Percentiles rank a stretch among this genome's conserved stretches.
phyloP scores from a whole-genome alignment of 192 early-diverging fungal species.

The Ambispora gerdemannii region DNA sequence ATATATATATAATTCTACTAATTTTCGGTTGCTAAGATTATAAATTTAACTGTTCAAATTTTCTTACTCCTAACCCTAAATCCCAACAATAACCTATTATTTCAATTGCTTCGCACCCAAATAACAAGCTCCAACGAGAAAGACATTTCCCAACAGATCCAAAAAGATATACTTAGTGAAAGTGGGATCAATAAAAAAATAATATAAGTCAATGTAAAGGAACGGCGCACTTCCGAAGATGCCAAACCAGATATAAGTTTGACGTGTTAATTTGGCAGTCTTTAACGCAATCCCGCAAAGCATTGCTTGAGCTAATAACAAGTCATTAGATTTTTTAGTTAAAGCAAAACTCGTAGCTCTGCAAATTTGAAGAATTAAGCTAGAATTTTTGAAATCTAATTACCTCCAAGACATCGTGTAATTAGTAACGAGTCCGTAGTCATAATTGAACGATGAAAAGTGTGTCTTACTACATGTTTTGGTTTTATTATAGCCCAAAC shows the following conservation, averaged over 20 bases:
- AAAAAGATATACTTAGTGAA: background rate
- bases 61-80: too few species aligned
- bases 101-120: background rate
- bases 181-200: background rate
- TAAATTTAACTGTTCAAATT: too few species aligned
- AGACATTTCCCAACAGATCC: background rate
- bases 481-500: background rate
- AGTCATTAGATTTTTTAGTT: too few species aligned
- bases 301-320: background rate
- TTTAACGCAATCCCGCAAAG: background rate
- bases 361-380: too few species aligned
- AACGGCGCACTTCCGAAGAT: background rate
- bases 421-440: background rate
- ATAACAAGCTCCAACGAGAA: background rate
- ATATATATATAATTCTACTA: too few species aligned
- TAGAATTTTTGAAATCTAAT: background rate
- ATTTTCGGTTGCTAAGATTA: too few species aligned
- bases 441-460: background rate
- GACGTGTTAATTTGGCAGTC: background rate
- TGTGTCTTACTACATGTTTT: background rate
- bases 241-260: background rate
- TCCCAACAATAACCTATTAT: background rate
- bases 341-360: too few species aligned
- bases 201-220: background rate
- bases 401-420: background rate